phyloP scores from a whole-genome alignment of 805 yeast genomes.

The Yarrowia sp. region DNA sequence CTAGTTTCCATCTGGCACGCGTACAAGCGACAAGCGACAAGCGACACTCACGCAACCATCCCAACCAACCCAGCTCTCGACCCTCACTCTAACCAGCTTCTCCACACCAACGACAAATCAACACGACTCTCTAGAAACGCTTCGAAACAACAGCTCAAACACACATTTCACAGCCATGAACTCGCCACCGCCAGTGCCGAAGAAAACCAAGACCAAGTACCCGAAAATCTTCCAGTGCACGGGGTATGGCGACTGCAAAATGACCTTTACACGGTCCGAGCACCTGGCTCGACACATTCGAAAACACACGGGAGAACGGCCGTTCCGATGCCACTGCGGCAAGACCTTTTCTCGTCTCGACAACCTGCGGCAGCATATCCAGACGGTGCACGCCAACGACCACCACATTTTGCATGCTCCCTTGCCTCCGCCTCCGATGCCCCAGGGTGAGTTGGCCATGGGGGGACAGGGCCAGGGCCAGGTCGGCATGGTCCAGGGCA shows the following conservation, averaged over 20 bases:
- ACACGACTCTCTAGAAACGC: too few species aligned
- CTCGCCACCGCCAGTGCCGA: conserved; percentile 28
- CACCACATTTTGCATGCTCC: conserved; percentile 36
- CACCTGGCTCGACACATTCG: conserved; percentile 90
- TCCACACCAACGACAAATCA: not conserved
- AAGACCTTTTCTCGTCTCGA: conserved; percentile 80
- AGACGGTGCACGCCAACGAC: conserved; percentile 70
- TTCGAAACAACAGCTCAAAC: not conserved
- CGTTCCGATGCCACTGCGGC: conserved; percentile 78
- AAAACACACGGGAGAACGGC: conserved; percentile 93
- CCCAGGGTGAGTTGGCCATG: conserved; percentile 19
- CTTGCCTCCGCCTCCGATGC: conserved; percentile 30
- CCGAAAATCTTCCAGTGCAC: conserved; percentile 71
- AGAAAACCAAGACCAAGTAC: conserved; percentile 36
- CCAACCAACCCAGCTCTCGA: too few species aligned
- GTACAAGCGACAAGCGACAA: not conserved
- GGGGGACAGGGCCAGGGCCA: not conserved
- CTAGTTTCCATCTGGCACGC: not conserved
- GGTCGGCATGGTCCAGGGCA: conserved; percentile 1
- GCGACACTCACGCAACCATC: too few species aligned
- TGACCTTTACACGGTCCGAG: conserved; percentile 89
- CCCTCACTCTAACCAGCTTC: too few species aligned
- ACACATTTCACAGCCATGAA: not conserved
- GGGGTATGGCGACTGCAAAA: conserved; percentile 80
- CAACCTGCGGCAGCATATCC: conserved; percentile 86